Evolutionary conservation across 441 rosid species (phyloP), one percentile per base, ranked within the genome.

Genomic region (Populus hybrid): DNA sequence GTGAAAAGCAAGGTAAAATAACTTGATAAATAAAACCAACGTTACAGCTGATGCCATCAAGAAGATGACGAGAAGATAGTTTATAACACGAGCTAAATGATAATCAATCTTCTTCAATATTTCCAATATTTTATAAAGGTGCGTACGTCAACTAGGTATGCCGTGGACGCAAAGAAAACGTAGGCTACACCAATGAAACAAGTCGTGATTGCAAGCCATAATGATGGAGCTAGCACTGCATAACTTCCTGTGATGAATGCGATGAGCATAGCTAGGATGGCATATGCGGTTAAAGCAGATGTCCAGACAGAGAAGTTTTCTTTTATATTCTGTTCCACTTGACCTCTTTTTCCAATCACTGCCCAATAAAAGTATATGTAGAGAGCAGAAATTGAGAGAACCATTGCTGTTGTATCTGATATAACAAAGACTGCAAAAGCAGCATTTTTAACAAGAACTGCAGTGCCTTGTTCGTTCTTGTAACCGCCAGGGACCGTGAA

Each of bases 191-290:
- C 70, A 73, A 74, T 32, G 12, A 21, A 7, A 30, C 70, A 68
- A 59, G 65, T 30, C 70, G 65, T 9, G 30, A 40, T 6, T 4
- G 82, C 78, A 28, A 79, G 57, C 8, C 78, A 64, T 6, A 0
- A 4, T 1, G 71, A 79, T 40, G 36, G 75, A 9, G 53, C n/a
- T 18, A 79, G 38, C 16, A 74, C 42, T 12, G 78, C 78, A 40
- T 61, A 70, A 6, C 66, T 63, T 10, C 78, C 78, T 9, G 67
- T 16, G 64, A 64, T 61, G 66, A 79, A 79, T 16, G 78, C 75
- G 34, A 75, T 19, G n/a, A 75, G 34, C 78, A 79, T 79, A 42
- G 75, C 69, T 16, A 8, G 67, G 24, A 79, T 75, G 1, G 78
- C 71, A 74, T 35, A 4, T 9, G 70, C 1, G 36, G 35, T 61